Percentiles rank a stretch among this genome's conserved stretches.
These are phyloP conservation scores for Aegilops bicornis DNA, from an alignment of 176 grass and related monocot species.

Conservation along the genomic window DNA sequence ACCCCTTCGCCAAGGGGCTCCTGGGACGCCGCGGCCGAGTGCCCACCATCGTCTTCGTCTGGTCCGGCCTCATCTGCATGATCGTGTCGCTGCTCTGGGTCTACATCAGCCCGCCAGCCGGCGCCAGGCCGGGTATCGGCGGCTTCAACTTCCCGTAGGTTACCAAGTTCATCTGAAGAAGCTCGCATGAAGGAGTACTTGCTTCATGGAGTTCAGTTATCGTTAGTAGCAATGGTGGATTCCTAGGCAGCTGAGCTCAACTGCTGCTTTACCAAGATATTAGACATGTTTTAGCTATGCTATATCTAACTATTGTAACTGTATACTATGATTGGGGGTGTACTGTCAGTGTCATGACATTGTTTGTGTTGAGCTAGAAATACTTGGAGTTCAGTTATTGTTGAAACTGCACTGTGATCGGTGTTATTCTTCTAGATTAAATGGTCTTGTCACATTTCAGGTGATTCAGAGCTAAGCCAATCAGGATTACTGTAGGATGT, in stretches of 20 bases:
- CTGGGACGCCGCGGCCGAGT: conserved; percentile 89
- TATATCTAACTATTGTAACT: conserved; percentile 14
- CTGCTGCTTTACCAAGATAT: conserved; percentile 22
- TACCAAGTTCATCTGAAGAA: background rate
- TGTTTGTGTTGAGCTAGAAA: background rate
- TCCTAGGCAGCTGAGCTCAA: conserved; percentile 35
- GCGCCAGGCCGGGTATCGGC: conserved; percentile 43
- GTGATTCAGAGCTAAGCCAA: no score
- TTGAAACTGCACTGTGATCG: no score
- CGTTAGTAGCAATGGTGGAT: background rate
- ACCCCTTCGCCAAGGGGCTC: conserved; percentile 93
- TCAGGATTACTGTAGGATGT: no score
- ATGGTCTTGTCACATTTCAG: no score
- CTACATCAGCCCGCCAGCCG: conserved; percentile 75
- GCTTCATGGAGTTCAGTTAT: conserved; percentile 43
- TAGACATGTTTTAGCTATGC: background rate
- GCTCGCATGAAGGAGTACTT: conserved; percentile 41
- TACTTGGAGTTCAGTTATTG: no score
- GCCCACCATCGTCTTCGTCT: conserved; percentile 91
- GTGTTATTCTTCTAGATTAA: no score
- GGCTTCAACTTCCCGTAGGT: conserved; percentile 70
- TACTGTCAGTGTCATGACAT: background rate
- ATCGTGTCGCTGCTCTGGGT: conserved; percentile 91
- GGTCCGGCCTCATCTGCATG: conserved; percentile 80
- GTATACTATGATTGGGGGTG: background rate